phyloP scores from a whole-genome alignment of 2,329 filamentous ascomycete genomes.

The Venturia aucupariae region DNA sequence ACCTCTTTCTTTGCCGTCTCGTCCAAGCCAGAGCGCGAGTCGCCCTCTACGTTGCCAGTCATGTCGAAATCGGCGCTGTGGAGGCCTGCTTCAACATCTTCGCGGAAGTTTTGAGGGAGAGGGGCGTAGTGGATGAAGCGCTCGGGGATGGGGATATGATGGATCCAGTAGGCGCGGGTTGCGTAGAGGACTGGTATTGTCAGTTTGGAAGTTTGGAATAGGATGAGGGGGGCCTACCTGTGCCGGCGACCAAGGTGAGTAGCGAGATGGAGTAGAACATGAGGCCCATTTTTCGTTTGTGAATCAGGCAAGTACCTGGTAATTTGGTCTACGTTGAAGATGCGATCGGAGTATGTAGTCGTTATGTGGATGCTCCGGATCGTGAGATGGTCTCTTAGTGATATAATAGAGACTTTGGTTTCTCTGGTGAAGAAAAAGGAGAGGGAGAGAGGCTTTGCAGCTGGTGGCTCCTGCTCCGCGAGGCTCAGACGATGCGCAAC shows the following conservation, averaged over 20 bases:
- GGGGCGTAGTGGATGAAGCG: constrained; percentile 58
- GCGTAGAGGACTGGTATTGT: constrained; percentile 51
- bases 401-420: background rate
- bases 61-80: constrained; percentile 79
- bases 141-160: constrained; percentile 51
- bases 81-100: constrained; percentile 81
- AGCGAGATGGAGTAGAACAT: constrained; percentile 63
- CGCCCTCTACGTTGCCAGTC: constrained; percentile 68
- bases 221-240: constrained; percentile 41
- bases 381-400: background rate
- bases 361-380: background rate
- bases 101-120: constrained; percentile 67
- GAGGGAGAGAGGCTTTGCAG: background rate
- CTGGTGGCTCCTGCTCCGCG: background rate
- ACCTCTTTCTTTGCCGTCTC: constrained; percentile 72
- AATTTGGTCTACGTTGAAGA: background rate
- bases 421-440: background rate
- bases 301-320: background rate
- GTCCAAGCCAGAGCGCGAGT: constrained; percentile 73
- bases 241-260: constrained; percentile 60
- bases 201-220: constrained; percentile 16
- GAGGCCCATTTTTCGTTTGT: constrained; percentile 18
- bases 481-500: background rate
- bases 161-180: constrained; percentile 69
- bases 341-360: constrained; percentile 19